Percentiles rank a stretch among this genome's conserved stretches.
These are phyloP conservation scores for Petunia secreta DNA, from an alignment of 257 asterid genomes.

Conservation along the genomic window DNA sequence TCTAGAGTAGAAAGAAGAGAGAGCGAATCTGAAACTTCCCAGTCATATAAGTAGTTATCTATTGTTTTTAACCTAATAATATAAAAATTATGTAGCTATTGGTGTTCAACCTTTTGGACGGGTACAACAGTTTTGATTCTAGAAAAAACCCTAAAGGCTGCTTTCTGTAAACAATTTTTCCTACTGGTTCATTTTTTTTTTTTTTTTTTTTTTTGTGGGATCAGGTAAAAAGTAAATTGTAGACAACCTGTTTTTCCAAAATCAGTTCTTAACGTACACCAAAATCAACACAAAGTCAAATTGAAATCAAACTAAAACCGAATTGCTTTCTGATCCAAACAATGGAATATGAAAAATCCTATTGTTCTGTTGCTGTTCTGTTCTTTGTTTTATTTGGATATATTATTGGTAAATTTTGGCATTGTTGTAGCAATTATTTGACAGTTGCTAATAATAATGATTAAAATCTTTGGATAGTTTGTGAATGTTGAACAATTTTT, in stretches of 20 bases:
- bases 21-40: too few species aligned
- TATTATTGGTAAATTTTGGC: not conserved
- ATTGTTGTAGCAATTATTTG: constrained; percentile 15
- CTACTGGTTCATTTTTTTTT: not conserved
- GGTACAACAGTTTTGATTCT: not conserved
- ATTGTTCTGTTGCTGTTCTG: not conserved
- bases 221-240: not conserved
- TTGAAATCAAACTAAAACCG: not conserved
- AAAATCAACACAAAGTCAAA: not conserved
- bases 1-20: too few species aligned
- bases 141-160: not conserved
- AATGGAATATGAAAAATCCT: not conserved
- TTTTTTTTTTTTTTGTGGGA: not conserved
- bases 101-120: not conserved
- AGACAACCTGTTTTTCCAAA: not conserved
- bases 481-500: constrained; percentile 21
- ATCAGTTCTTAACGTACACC: not conserved
- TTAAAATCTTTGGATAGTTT: not conserved
- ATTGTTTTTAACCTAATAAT: not conserved
- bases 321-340: constrained; percentile 15
- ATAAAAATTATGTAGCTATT: not conserved
- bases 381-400: not conserved
- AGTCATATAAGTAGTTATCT: not conserved
- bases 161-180: not conserved
- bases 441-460: not conserved